phyloP scores from a whole-genome alignment of 73 alveolate species.

The Tetrahymena malaccensis region DNA sequence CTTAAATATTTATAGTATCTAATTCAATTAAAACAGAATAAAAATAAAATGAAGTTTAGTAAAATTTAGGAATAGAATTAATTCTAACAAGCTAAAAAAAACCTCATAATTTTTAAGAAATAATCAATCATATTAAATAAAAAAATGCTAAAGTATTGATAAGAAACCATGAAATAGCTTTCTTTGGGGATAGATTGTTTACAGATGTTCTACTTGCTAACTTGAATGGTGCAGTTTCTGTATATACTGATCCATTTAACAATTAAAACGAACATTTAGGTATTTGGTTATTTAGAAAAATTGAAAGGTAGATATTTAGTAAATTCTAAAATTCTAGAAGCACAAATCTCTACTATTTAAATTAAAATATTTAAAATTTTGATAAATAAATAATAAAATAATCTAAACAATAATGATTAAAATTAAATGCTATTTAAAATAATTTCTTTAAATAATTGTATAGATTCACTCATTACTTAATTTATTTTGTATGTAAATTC shows the following conservation, averaged over 20 bases:
- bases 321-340: not conserved
- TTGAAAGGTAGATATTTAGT: not conserved
- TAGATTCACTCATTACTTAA: no score
- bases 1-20: not conserved
- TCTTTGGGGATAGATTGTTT: not conserved
- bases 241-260: not conserved
- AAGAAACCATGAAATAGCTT: not conserved
- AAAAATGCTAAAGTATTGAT: not conserved
- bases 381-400: not conserved
- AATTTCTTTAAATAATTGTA: no score
- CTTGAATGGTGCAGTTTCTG: not conserved
- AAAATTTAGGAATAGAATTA: not conserved
- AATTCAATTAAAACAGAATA: not conserved
- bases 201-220: not conserved
- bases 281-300: not conserved
- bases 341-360: not conserved
- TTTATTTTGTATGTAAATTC: no score
- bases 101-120: not conserved
- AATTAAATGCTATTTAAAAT: no score
- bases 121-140: not conserved
- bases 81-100: not conserved
- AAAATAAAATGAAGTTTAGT: not conserved
- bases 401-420: not conserved
- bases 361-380: not conserved
- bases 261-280: not conserved